Conservation (phyloP, 805 yeast genomes). For the Kodamaea neixiangensis region DNA sequence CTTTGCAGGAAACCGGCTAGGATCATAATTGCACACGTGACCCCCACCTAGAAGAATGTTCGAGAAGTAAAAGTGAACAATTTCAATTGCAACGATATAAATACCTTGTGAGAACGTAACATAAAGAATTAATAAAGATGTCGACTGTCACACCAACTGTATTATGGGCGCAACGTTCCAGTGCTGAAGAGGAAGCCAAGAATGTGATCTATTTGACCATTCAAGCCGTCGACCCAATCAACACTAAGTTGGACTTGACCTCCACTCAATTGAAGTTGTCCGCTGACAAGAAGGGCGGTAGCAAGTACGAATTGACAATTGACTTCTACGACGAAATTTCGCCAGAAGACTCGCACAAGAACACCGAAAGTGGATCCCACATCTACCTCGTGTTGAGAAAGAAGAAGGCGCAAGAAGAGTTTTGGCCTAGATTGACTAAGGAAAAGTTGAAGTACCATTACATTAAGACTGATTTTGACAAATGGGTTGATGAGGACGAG, state of each 20-base stretch:
- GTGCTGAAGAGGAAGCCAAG: slow-evolving; percentile 66
- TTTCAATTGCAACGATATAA: neutral
- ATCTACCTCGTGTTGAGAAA: slow-evolving; percentile 68
- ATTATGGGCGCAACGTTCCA: slow-evolving; percentile 96
- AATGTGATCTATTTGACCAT: slow-evolving; percentile 77
- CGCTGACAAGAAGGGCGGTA: slow-evolving; percentile 42
- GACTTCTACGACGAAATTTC: slow-evolving; percentile 80
- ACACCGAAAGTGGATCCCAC: slow-evolving; percentile 59
- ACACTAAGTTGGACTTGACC: slow-evolving; percentile 63
- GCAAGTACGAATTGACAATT: slow-evolving; percentile 62
- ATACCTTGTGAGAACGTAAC: neutral
- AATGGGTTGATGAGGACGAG: slow-evolving; percentile 98
- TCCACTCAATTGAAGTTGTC: slow-evolving; percentile 52
- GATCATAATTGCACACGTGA: neutral
- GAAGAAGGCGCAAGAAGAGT: slow-evolving; percentile 67
- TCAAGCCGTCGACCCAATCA: slow-evolving; percentile 66
- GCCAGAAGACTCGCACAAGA: slow-evolving; percentile 59
- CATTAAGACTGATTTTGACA: slow-evolving; percentile 92
- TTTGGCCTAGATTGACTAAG: slow-evolving; percentile 94
- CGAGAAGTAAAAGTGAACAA: slow-evolving; percentile 7
- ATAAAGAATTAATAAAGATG: slow-evolving; percentile 12
- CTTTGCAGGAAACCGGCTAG: neutral
- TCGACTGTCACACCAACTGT: slow-evolving; percentile 50
- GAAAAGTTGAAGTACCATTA: slow-evolving; percentile 77
- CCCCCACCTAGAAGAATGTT: slow-evolving; percentile 2